Evolutionary conservation across 2,329 filamentous ascomycete genomes (phyloP), one percentile per base, ranked within the genome.

Genomic region (Colletotrichum magnum): DNA sequence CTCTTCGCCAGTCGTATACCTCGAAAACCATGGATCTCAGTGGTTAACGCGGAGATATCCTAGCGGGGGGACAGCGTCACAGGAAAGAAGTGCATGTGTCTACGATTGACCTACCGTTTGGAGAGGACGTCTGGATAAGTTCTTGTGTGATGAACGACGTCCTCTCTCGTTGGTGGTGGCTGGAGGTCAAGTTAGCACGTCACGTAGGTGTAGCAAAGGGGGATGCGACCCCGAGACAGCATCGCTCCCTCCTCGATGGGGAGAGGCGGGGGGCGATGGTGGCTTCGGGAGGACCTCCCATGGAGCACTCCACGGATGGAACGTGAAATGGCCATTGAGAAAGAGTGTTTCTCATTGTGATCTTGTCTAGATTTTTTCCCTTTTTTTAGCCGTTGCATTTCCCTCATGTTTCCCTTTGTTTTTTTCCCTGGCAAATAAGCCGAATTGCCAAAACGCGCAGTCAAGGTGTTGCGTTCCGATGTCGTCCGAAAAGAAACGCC

Each of bases 1-100:
- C 82, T 97, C 87, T 97, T 87, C 93, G 94, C 94, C 89, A 95
- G 88, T 90, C 90, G 93, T 97, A 90, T 97, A 97, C 92, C 94
- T 94, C 90, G 89, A 89, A 87, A 92, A 90, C 91, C 93, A 94
- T 92, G 78, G 85, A 82, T 75, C 76, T 83, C 75, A 77, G 84
- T 86, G 92, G 89, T 91, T 89, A 87, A 91, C 89, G 90, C 91
- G 93, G 93, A 92, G 94, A 97, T 97, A 94, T 89, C 84, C 88
- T 92, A 90, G 93, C 93, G 93, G 84, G 79, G 79, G 21, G 21
- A 24, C 21, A 24, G 21, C 2, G 21, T 24, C 21, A 66, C 32
- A n/a, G 32, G 32, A 36, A 9, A 6, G 10, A 32, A 7, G 12
- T 51, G 32, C 9, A 53, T 7, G 18, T 12, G 24, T 53, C 48